Percentiles rank a stretch among this genome's conserved stretches.
Evolutionary conservation across 2,329 filamentous ascomycete genomes (phyloP).

Genomic region (Talaromyces atroroseus): DNA sequence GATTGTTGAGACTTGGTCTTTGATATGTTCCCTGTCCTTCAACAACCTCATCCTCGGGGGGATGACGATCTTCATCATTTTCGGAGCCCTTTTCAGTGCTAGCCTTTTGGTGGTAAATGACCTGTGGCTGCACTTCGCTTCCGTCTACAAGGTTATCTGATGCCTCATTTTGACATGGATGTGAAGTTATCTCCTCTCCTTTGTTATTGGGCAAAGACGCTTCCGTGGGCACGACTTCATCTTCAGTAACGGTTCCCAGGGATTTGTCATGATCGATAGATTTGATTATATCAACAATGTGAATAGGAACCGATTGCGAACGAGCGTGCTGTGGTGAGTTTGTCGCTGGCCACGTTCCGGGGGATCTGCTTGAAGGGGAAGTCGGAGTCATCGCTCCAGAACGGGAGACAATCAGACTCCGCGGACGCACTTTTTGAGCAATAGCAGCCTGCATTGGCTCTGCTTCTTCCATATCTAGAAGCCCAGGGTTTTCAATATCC

Average conservation of each 20-base stretch:
- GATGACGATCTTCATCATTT: not conserved
- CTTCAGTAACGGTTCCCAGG: conserved; percentile 5
- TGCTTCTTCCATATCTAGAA: conserved; percentile 54
- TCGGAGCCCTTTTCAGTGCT: not conserved
- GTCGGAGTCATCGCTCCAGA: conserved; percentile 24
- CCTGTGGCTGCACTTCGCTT: not conserved
- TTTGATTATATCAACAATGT: conserved; percentile 2
- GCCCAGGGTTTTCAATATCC: conserved; percentile 55
- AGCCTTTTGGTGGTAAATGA: not conserved
- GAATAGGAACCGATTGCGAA: conserved; percentile 14
- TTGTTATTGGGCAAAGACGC: not conserved
- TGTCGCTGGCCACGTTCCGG: conserved; percentile 9
- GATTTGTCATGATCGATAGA: not conserved
- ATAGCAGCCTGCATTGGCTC: conserved; percentile 32
- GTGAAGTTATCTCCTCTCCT: not conserved
- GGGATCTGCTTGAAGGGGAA: conserved; percentile 14
- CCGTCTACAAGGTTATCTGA: not conserved
- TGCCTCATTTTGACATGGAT: not conserved
- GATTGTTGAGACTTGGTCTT: conserved; percentile 22
- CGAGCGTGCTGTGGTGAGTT: conserved; percentile 6
- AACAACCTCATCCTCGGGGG: conserved; percentile 21
- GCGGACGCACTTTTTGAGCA: conserved; percentile 38
- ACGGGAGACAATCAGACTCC: conserved; percentile 37
- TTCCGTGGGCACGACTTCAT: not conserved
- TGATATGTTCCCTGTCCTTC: conserved; percentile 29